Conservation (phyloP, 116 monocot genomes). For the Trichopus zeylanicus region DNA sequence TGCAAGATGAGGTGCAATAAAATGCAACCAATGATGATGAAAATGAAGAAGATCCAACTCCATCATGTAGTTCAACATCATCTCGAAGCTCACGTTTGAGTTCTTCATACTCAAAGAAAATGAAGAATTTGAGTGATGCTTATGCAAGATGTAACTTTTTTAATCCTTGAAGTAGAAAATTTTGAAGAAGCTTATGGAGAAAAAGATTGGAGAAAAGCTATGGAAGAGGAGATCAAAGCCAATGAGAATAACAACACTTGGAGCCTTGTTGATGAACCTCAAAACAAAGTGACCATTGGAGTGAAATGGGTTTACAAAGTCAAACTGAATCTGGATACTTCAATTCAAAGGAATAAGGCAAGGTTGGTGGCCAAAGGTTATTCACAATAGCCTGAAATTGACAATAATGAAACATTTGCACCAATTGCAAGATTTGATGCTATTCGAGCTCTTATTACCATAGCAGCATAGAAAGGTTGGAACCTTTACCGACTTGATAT, state of each 20-base stretch:
- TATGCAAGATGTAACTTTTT: no score
- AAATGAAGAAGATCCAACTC: no score
- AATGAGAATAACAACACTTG: neutral
- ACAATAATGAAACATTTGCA: slow-evolving; percentile 1
- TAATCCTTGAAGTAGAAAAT: no score
- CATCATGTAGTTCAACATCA: no score
- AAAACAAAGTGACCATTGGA: neutral
- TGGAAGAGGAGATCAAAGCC: neutral
- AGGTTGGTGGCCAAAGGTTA: neutral
- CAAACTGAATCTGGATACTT: neutral
- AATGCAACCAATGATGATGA: no score
- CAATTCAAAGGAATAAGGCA: neutral
- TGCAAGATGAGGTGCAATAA: no score
- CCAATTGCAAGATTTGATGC: neutral
- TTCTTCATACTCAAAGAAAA: no score
- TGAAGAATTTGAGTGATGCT: no score
- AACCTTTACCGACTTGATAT: neutral
- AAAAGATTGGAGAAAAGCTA: neutral
- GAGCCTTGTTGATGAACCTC: neutral
- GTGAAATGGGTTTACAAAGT: slow-evolving; percentile 2
- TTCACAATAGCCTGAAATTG: neutral
- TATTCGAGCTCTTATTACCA: neutral
- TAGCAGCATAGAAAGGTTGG: neutral
- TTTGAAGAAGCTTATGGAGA: neutral
- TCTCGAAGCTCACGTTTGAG: no score